A percentile compares a stretch with the other conserved stretches of the same genome.
Conservation (phyloP, 805 yeast genomes). For the Candida sphagnicola region DNA sequence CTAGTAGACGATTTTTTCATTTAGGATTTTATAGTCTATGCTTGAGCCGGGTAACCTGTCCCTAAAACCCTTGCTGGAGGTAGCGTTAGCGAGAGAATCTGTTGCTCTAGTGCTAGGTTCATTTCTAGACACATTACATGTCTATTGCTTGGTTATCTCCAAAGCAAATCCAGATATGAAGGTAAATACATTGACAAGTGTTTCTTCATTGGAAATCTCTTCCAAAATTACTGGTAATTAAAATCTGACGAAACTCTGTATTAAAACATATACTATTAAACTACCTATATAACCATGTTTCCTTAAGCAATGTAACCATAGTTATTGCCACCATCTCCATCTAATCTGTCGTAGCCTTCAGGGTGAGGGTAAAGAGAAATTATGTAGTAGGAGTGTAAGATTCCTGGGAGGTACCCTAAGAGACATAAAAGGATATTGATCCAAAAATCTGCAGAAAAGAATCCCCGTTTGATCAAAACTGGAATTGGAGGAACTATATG, state of each 20-base stretch:
- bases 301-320: conserved; percentile 12
- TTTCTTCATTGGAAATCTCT: no score
- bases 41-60: neutral
- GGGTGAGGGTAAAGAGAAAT: conserved; percentile 65
- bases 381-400: conserved; percentile 74
- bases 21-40: neutral
- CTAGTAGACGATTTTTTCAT: no score
- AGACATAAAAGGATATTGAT: conserved; percentile 69
- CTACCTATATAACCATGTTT: neutral
- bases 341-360: conserved; percentile 22
- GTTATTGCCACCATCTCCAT: conserved; percentile 28
- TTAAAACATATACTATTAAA: neutral
- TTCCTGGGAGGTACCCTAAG: conserved; percentile 74
- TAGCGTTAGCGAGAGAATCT: no score
- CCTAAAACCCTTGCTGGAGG: no score
- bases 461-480: conserved; percentile 68
- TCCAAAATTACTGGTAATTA: no score
- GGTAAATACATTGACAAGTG: no score
- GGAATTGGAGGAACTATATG: conserved; percentile 67
- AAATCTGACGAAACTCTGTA: no score
- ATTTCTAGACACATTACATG: no score
- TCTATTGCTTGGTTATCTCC: no score
- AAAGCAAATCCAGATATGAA: no score
- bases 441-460: conserved; percentile 63
- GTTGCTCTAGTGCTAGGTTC: no score